Evolutionary conservation across 208 protist species (phyloP), one percentile per base, ranked within the genome.

Genomic region (Trypanosoma boissoni): DNA sequence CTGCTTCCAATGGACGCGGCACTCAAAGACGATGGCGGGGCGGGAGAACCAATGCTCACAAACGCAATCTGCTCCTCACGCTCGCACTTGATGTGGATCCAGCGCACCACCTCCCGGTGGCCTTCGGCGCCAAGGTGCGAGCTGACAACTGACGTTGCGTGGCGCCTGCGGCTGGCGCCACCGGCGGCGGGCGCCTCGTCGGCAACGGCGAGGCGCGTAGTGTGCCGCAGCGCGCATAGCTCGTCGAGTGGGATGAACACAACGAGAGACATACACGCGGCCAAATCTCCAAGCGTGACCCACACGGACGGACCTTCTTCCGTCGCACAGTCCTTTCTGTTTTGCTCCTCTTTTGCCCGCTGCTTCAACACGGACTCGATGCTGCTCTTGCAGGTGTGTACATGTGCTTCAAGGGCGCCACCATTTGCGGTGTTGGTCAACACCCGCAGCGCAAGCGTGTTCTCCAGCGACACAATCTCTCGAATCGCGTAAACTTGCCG

Each of bases 201-300:
- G 1, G n/a, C 27, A n/a, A 16, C 36, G 42, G 42, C 7, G 21
- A 70, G 12, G 46, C 49, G 59, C 10, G 36, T 50, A 58, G 16
- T 68, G 68, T 45, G 79, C 14, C 9, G 31, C 28, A 57, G 71
- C 26, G 58, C 67, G 54, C 55, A 78, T 28, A 37, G 45, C 21
- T 62, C 67, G 27, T 64, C 58, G 9, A 91, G 48, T 46, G 58
- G 46, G 28, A 63, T 78, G 75, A 78, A 94, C n/a, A 91, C 62
- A 2, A 91, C 51, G 16, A 94, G 41, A 18, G 86, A 72, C 53
- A 94, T 58, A 16, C 58, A 36, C 0, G 72, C 58, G 43, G 69
- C 58, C 18, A 94, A 76, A 52, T 91, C 88, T 61, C 90, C 82
- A 49, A 91, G 50, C 2, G 84, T 94, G 8, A 90, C 64, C 88